These are phyloP conservation scores for Gynostemma pentaphyllum DNA, from an alignment of 306 rosid genomes.

Conservation along the genomic window DNA sequence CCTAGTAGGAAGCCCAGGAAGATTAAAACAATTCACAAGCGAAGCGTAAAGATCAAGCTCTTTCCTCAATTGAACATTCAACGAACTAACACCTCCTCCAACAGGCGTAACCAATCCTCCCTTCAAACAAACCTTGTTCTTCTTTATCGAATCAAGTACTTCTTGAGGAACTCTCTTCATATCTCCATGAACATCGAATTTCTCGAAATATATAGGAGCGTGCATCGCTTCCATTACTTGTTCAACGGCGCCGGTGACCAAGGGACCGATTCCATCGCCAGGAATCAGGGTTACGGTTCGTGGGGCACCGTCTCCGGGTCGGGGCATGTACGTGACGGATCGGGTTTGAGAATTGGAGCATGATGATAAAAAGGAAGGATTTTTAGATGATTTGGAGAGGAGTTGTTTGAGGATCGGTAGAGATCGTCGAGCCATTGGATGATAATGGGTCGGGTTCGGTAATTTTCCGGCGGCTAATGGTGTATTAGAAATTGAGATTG, in stretches of 20 bases:
- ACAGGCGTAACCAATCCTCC: constrained; percentile 73
- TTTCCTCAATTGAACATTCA: constrained; percentile 60
- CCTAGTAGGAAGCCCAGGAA: constrained; percentile 58
- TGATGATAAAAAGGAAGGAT: background rate
- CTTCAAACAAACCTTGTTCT: constrained; percentile 76
- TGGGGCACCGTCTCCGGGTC: constrained; percentile 70
- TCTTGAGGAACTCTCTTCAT: constrained; percentile 55
- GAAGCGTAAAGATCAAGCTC: constrained; percentile 91
- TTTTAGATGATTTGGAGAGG: constrained; percentile 3
- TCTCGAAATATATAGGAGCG: constrained; percentile 68
- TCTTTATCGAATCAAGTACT: constrained; percentile 65
- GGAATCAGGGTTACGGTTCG: constrained; percentile 68
- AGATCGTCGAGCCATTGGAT: constrained; percentile 43
- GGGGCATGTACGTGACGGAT: constrained; percentile 75
- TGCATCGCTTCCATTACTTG: constrained; percentile 89
- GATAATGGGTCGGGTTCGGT: background rate
- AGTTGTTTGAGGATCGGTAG: constrained; percentile 23
- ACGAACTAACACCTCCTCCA: constrained; percentile 82
- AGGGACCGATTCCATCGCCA: constrained; percentile 73
- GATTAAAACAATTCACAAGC: constrained; percentile 68
- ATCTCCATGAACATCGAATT: constrained; percentile 49
- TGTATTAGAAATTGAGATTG: background rate
- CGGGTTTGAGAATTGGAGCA: constrained; percentile 24
- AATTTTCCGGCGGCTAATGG: constrained; percentile 7
- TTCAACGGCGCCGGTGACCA: constrained; percentile 69